Conservation (phyloP, 805 yeast genomes). For the Groenewaldozyma salmanticensis region DNA sequence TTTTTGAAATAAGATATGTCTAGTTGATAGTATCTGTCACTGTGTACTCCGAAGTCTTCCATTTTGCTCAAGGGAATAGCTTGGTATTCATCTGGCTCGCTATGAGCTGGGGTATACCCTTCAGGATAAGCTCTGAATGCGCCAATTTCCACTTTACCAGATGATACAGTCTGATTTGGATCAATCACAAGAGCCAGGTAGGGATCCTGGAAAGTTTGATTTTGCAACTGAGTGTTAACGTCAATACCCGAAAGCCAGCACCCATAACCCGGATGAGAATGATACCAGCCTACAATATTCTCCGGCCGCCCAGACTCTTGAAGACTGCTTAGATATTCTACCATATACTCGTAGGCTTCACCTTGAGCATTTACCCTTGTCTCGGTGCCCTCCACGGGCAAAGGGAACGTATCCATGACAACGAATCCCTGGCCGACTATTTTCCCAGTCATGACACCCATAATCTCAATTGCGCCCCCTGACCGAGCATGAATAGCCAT, state of each 20-base stretch:
- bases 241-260: constrained; percentile 94
- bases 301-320: constrained; percentile 45
- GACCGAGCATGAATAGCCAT: constrained; percentile 72
- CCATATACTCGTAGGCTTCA: constrained; percentile 94
- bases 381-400: constrained; percentile 95
- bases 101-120: constrained; percentile 17
- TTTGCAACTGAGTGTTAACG: constrained; percentile 77
- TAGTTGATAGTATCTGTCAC: constrained; percentile 58
- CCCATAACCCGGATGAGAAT: constrained; percentile 93
- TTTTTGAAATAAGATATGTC: constrained; percentile 52
- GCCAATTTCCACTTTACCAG: constrained; percentile 70
- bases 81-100: constrained; percentile 6
- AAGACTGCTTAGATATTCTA: constrained; percentile 55
- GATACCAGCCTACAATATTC: constrained; percentile 94
- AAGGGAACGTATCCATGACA: constrained; percentile 70
- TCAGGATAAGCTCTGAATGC: constrained; percentile 70
- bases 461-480: constrained; percentile 83
- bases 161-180: constrained; percentile 56
- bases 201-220: constrained; percentile 87
- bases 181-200: constrained; percentile 83
- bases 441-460: constrained; percentile 91
- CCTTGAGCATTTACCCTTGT: constrained; percentile 90
- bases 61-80: constrained; percentile 41
- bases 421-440: constrained; percentile 37
- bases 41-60: constrained; percentile 62